phyloP scores from a whole-genome alignment of 139 green algal genomes.

The Helicosporidium sp. region DNA sequence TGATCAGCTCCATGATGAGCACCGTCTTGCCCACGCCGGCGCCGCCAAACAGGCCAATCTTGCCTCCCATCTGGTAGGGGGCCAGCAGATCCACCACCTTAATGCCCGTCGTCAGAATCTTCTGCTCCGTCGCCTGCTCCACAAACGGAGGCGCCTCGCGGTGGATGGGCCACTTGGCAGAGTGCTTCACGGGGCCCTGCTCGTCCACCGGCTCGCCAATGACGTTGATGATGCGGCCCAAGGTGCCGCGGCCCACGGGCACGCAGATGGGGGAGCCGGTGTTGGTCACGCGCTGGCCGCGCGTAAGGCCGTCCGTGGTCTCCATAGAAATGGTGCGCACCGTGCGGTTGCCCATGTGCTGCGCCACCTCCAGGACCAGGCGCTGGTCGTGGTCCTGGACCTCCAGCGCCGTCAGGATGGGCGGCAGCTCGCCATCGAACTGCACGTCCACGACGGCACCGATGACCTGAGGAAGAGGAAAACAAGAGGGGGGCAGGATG shows the following conservation, averaged over 20 bases:
- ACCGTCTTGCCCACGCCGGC: slow-evolving; percentile 98
- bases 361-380: slow-evolving; percentile 91
- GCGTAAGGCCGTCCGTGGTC: slow-evolving; percentile 80
- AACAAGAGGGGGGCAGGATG: not conserved
- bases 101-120: slow-evolving; percentile 97
- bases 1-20: slow-evolving; percentile 99
- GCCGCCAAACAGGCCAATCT: slow-evolving; percentile 98
- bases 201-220: slow-evolving; percentile 98
- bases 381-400: slow-evolving; percentile 63
- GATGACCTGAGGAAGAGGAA: slow-evolving; percentile 55
- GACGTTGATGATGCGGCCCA: slow-evolving; percentile 98
- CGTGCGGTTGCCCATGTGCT: slow-evolving; percentile 94
- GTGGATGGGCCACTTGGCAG: slow-evolving; percentile 77
- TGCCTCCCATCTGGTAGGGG: slow-evolving; percentile 94
- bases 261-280: slow-evolving; percentile 85
- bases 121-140: slow-evolving; percentile 88
- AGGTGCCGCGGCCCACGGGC: slow-evolving; percentile 80
- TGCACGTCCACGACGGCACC: slow-evolving; percentile 94
- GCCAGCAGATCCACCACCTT: slow-evolving; percentile 99
- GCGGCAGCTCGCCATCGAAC: slow-evolving; percentile 81
- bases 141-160: slow-evolving; percentile 81
- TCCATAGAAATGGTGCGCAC: slow-evolving; percentile 95
- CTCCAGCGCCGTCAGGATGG: slow-evolving; percentile 78
- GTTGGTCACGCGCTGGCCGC: slow-evolving; percentile 77
- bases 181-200: slow-evolving; percentile 66